Evolutionary conservation across 1,139 yeast genomes (phyloP), one percentile per base, ranked within the genome.

Genomic region (Yamadazyma kanchanaburiensis): DNA sequence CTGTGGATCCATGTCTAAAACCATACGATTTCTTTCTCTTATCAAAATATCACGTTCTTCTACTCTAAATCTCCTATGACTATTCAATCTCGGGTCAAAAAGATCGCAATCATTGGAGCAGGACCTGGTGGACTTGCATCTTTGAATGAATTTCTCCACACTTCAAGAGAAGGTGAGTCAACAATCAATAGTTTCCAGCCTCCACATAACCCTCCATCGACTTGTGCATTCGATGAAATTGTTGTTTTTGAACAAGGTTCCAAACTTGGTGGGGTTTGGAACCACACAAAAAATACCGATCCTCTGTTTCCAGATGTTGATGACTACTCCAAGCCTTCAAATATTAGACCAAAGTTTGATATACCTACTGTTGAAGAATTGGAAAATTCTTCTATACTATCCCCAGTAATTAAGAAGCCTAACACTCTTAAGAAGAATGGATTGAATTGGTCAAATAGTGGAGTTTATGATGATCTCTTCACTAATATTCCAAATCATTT

Each of bases 401-500:
- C 40, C 2, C 64, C 64, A 1, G 25, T 50, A 5, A 30, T 24
- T 5, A 27, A 30, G 3, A 25, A 35, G 4, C 37, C 31, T 3
- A 36, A 40, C 25, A 21, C 35, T 5, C 30, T 28, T 3, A 42
- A 40, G 3, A 37, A 45, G 13, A 51, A 53, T 10, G 36, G 54
- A 14, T 62, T 55, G 40, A 8, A 8, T 7, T 70, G 75, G 77
- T 55, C 47, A 24, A 43, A 49, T 22, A 56, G 65, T 37, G 75
- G 71, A 5, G 59, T 70, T 15, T 70, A 60, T 39, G 60, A 61
- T 18, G 55, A 60, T 28, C 49, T 72, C 14, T 71, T 60, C 47
- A 67, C 76, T 20, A 72, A 72, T 37, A 64, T 72, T 22, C 73
- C 77, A 3, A 39, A 60, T 15, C 39, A 64, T 24, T 60, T 68